These are phyloP conservation scores for Thraustochytrium striatum DNA, from an alignment of 352 stramenopile genomes.

Conservation along the genomic window DNA sequence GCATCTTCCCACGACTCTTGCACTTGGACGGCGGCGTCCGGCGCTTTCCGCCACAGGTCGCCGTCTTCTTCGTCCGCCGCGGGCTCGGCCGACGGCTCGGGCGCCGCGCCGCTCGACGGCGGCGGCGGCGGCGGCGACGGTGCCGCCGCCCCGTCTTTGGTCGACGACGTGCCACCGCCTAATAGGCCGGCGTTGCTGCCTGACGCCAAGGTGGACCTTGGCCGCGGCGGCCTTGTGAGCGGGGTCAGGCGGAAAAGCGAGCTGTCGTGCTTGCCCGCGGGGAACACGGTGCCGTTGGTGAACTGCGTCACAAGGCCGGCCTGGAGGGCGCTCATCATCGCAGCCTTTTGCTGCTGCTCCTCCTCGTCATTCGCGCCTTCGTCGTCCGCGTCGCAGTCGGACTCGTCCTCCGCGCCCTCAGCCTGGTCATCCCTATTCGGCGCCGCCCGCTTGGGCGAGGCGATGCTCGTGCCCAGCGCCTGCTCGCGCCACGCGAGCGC, in stretches of 20 bases:
- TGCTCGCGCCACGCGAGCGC: neutral
- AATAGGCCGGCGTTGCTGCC: neutral
- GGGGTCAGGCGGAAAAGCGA: neutral
- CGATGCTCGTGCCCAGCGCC: neutral
- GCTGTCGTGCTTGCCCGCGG: neutral
- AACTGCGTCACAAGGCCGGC: neutral
- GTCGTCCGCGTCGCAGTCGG: neutral
- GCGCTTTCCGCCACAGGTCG: too few species aligned
- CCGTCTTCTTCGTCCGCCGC: too few species aligned
- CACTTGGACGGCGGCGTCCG: too few species aligned
- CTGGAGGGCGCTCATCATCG: too few species aligned
- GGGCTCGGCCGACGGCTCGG: neutral
- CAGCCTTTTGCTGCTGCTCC: neutral
- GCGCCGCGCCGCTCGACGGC: too few species aligned
- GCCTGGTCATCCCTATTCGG: neutral
- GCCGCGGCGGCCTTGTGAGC: neutral
- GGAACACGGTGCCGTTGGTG: neutral
- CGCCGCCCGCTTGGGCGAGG: neutral
- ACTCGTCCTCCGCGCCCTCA: neutral
- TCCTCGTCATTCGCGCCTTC: neutral
- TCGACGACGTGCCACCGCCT: neutral
- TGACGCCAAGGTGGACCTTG: too few species aligned
- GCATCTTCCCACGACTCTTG: too few species aligned
- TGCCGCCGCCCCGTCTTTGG: neutral
- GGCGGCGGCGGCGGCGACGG: too few species aligned